Percentiles rank a stretch among this genome's conserved stretches.
These are phyloP conservation scores for Microsporum canis DNA, from an alignment of 2,329 filamentous ascomycete genomes.

Conservation along the genomic window DNA sequence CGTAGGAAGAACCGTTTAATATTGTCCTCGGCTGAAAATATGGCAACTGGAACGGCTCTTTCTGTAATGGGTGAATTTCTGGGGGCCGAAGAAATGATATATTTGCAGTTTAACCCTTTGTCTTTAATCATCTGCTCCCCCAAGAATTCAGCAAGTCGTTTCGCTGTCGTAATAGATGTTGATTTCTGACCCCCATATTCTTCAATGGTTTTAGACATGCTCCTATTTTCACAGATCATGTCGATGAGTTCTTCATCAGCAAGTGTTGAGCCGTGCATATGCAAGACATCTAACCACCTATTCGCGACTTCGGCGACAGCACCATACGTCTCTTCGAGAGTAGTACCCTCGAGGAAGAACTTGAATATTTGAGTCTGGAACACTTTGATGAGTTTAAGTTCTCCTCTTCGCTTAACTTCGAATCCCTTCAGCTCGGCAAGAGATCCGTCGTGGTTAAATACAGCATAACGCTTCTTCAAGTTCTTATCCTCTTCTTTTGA, in stretches of 20 bases:
- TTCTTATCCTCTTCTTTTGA: slow-evolving; percentile 99
- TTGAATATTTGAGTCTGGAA: slow-evolving; percentile 99
- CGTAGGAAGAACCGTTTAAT: slow-evolving; percentile 82
- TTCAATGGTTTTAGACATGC: slow-evolving; percentile 91
- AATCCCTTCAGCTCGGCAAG: slow-evolving; percentile 94
- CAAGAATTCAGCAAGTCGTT: slow-evolving; percentile 85
- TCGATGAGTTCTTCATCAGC: slow-evolving; percentile 97
- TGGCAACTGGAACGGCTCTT: slow-evolving; percentile 84
- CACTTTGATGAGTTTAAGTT: slow-evolving; percentile 98
- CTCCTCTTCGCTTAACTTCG: slow-evolving; percentile 92
- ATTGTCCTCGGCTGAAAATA: slow-evolving; percentile 84
- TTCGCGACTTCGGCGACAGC: slow-evolving; percentile 93
- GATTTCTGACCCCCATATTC: slow-evolving; percentile 95
- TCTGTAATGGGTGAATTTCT: slow-evolving; percentile 88
- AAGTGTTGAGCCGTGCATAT: slow-evolving; percentile 76
- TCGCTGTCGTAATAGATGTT: slow-evolving; percentile 97
- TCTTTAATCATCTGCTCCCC: slow-evolving; percentile 99
- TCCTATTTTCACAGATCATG: slow-evolving; percentile 99
- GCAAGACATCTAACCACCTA: slow-evolving; percentile 87
- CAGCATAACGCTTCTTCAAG: slow-evolving; percentile 96
- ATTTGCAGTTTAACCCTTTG: slow-evolving; percentile 98
- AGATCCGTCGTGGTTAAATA: slow-evolving; percentile 96
- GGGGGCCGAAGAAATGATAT: slow-evolving; percentile 85
- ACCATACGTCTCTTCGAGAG: slow-evolving; percentile 75
- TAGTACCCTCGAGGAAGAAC: slow-evolving; percentile 88